These are phyloP conservation scores for Cyberlindnera mrakii DNA, from an alignment of 805 yeast genomes.

Conservation along the genomic window DNA sequence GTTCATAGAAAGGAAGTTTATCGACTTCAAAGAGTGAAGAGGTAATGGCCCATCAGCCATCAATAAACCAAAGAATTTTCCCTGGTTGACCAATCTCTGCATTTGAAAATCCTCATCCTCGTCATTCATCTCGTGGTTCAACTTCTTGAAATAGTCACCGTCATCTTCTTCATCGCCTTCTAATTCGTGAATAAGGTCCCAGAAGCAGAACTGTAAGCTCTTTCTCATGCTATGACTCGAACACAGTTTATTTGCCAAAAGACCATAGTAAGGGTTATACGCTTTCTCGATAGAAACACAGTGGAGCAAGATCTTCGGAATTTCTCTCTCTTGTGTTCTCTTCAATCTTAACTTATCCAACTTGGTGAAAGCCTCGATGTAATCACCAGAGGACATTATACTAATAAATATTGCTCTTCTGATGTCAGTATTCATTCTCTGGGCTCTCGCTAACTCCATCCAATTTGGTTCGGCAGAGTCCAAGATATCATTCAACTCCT, in stretches of 20 bases:
- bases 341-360: constrained; percentile 75
- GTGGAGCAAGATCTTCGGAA: constrained; percentile 78
- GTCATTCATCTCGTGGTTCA: constrained; percentile 27
- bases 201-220: constrained; percentile 80
- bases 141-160: constrained; percentile 24
- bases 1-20: constrained; percentile 62
- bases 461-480: constrained; percentile 57
- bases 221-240: constrained; percentile 69
- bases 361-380: constrained; percentile 77
- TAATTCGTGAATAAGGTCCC: constrained; percentile 77
- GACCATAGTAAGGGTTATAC: constrained; percentile 86
- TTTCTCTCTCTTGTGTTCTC: constrained; percentile 76
- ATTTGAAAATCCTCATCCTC: constrained; percentile 50
- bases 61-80: constrained; percentile 73
- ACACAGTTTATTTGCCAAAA: constrained; percentile 72
- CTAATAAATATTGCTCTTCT: constrained; percentile 92
- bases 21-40: constrained; percentile 63
- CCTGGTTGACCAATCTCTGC: constrained; percentile 61
- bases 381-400: constrained; percentile 93
- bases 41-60: constrained; percentile 70
- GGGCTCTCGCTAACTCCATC: constrained; percentile 78
- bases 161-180: constrained; percentile 43
- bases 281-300: constrained; percentile 79
- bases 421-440: constrained; percentile 92
- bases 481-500: constrained; percentile 14